Evolutionary conservation across 2,329 filamentous ascomycete species (phyloP), one percentile per base, ranked within the genome.

Genomic region (Nothopassalora personata): DNA sequence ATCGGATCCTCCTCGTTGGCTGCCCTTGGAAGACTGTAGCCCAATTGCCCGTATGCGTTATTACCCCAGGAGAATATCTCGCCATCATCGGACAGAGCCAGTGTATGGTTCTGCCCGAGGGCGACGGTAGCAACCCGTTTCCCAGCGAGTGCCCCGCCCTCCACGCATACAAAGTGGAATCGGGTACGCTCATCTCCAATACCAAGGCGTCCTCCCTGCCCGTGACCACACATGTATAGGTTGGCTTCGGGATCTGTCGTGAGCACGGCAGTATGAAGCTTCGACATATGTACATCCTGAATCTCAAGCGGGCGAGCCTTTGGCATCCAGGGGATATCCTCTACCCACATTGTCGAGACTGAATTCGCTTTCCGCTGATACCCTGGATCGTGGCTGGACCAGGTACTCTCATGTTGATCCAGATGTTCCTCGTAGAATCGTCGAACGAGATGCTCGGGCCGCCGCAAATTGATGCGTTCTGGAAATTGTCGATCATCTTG

Each of bases 41-140:
- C 94, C 13, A 99, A 81, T 71, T 97, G 93, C 1, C 88, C 91
- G 70, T 85, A 87, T 7, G 82, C 86, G 68, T 97, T 97, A 64
- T 88, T 89, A 7, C 94, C 94, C 94, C 94, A 99, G 1, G 91
- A 94, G 79, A 90, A 96, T 5, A 96, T 84, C 66, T 95, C 90
- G n/a, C 94, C 93, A 55, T 86, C 82, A n/a, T 86, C 86, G 3
- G 90, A 89, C 5, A 97, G 79, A 1, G 91, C 93, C 72, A 99
- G 80, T 3, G 89, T 90, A 72, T 99, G 94, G 65, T 96, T 94
- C 70, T 95, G 90, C 0, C 94, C 94, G 3, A 99, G 80, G 1
- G 91, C 91, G 50, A 96, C 82, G n/a, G 86, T 83, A 2, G 83
- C 77, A 5, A 97, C 81, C 66, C 15, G 89, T 71, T 87, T 92